These are phyloP conservation scores for Chaetomium strumarium DNA, from an alignment of 2,329 filamentous ascomycete species.

Conservation along the genomic window DNA sequence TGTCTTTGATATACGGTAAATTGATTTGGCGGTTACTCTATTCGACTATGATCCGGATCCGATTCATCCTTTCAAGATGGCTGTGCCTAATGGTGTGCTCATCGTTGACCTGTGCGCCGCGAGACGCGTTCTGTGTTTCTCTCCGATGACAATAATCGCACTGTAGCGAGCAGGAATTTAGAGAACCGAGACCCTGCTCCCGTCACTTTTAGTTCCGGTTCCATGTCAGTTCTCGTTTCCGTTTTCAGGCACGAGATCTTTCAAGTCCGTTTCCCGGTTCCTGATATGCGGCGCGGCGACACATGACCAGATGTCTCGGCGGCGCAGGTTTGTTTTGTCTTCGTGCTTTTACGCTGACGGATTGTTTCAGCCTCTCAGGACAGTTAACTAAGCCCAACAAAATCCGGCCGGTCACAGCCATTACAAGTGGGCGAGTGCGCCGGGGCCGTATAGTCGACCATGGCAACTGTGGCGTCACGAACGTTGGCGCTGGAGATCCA, in stretches of 20 bases:
- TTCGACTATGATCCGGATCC: too few species aligned
- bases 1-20: too few species aligned
- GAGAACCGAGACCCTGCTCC: too few species aligned
- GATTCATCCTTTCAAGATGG: too few species aligned
- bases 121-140: too few species aligned
- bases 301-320: conserved; percentile 10
- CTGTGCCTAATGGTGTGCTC: too few species aligned
- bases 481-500: too few species aligned
- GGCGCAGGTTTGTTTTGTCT: conserved; percentile 2
- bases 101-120: too few species aligned
- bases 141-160: too few species aligned
- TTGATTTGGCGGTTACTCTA: too few species aligned
- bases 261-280: neutral
- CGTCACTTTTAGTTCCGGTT: neutral
- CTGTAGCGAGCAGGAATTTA: too few species aligned
- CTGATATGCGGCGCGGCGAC: conserved; percentile 7
- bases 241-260: neutral
- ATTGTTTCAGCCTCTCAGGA: conserved; percentile 10
- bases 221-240: neutral
- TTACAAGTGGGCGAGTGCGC: neutral
- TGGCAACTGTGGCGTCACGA: neutral
- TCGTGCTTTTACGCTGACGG: neutral
- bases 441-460: neutral
- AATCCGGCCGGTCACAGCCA: neutral
- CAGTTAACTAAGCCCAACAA: conserved; percentile 6